A percentile compares a stretch with the other conserved stretches of the same genome.
Conservation (phyloP, 1,284 basidiomycete genomes). For the Xerocomus amazonicus region DNA sequence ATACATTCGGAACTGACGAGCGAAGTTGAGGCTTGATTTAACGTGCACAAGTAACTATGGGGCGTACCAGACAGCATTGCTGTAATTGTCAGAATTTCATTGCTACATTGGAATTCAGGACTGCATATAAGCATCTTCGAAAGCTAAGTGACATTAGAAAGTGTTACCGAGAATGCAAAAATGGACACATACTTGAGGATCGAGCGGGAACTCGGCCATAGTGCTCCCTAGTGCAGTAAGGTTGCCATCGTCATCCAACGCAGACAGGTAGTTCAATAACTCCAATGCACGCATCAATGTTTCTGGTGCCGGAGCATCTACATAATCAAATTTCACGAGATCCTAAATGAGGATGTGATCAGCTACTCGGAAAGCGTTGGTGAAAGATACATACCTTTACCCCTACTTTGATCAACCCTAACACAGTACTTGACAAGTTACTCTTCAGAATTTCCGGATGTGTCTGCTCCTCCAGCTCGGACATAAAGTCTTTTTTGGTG, state of each 20-base stretch:
- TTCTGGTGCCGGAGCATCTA: slow-evolving; percentile 95
- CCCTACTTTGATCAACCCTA: slow-evolving; percentile 93
- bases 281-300: slow-evolving; percentile 98
- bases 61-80: slow-evolving; percentile 88
- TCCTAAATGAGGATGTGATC: slow-evolving; percentile 46
- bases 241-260: slow-evolving; percentile 92
- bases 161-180: background rate
- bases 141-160: slow-evolving; percentile 44
- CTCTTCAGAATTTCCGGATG: slow-evolving; percentile 93
- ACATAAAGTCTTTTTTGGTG: slow-evolving; percentile 97
- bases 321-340: slow-evolving; percentile 91
- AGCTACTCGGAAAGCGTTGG: slow-evolving; percentile 1
- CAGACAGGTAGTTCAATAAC: slow-evolving; percentile 88
- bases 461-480: slow-evolving; percentile 92
- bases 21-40: background rate
- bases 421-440: slow-evolving; percentile 90
- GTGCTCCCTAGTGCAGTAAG: slow-evolving; percentile 84
- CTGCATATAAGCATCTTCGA: slow-evolving; percentile 94
- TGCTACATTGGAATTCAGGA: slow-evolving; percentile 94
- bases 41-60: background rate
- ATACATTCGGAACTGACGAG: slow-evolving; percentile 82
- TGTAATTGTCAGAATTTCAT: slow-evolving; percentile 92
- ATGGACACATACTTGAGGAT: slow-evolving; percentile 71
- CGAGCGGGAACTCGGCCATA: slow-evolving; percentile 98
- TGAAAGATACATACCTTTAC: slow-evolving; percentile 51